These are phyloP conservation scores for Talaromyces albobiverticillius DNA, from an alignment of 2,329 filamentous ascomycete species.

Conservation along the genomic window DNA sequence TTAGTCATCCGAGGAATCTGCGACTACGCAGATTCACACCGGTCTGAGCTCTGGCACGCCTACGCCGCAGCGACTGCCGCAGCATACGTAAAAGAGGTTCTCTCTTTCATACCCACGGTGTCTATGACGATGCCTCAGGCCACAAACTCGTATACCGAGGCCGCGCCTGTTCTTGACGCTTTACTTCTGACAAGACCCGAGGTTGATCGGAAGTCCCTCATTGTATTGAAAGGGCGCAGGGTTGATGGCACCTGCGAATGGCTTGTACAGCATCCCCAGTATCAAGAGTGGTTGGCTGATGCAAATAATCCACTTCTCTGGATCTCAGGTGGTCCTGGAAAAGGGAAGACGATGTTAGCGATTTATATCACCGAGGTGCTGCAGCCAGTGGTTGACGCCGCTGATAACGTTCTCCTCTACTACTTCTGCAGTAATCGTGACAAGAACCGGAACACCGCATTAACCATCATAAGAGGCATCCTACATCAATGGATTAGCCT, in stretches of 20 bases:
- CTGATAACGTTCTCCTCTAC: not conserved
- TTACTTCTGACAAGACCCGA: not conserved
- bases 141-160: not conserved
- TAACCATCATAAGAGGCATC: conserved; percentile 35
- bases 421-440: not conserved
- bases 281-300: not conserved
- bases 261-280: not conserved
- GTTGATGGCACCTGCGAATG: not conserved
- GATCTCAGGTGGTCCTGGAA: not conserved
- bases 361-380: not conserved
- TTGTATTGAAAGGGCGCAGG: not conserved
- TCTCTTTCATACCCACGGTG: not conserved
- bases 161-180: not conserved
- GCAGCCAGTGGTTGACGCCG: not conserved
- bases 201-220: not conserved
- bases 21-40: conserved; percentile 21
- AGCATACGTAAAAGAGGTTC: conserved; percentile 14
- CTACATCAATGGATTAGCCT: conserved; percentile 39
- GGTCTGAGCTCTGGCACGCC: conserved; percentile 11
- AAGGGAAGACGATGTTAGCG: not conserved
- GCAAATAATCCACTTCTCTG: not conserved
- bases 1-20: conserved; percentile 26
- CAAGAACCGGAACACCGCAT: not conserved
- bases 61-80: conserved; percentile 16
- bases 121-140: not conserved